phyloP scores from a whole-genome alignment of 2,329 filamentous ascomycete genomes.

The Tolypocladium tundrense region DNA sequence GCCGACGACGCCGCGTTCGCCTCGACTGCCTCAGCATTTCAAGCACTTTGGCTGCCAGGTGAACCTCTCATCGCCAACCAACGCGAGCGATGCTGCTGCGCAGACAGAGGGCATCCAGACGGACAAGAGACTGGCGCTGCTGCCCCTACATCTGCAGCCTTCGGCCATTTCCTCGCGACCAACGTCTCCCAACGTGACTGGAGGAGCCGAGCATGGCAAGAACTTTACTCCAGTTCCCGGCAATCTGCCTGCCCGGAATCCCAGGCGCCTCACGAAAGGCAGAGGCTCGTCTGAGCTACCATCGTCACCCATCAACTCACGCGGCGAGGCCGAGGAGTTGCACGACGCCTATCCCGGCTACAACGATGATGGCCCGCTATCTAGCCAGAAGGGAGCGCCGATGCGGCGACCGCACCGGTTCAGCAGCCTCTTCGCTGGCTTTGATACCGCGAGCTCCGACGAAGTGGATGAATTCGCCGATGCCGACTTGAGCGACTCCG shows the following conservation, averaged over 20 bases:
- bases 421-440: conserved; percentile 80
- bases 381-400: conserved; percentile 41
- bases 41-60: conserved; percentile 83
- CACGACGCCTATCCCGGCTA: conserved; percentile 66
- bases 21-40: conserved; percentile 66
- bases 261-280: conserved; percentile 40
- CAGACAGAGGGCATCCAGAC: conserved; percentile 90
- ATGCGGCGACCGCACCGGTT: conserved; percentile 63
- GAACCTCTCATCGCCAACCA: conserved; percentile 16
- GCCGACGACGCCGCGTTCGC: conserved; percentile 67
- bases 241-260: conserved; percentile 48
- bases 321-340: conserved; percentile 26
- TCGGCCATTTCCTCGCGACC: conserved; percentile 60
- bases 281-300: conserved; percentile 36
- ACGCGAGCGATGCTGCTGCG: conserved; percentile 31
- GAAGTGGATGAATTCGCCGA: conserved; percentile 55
- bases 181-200: conserved; percentile 36
- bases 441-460: conserved; percentile 61
- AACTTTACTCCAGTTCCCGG: conserved; percentile 42
- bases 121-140: conserved; percentile 62
- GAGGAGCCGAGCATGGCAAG: conserved; percentile 20
- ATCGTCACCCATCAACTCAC: conserved; percentile 33
- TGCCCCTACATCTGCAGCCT: conserved; percentile 70
- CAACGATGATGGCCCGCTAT: conserved; percentile 69
- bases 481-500: conserved; percentile 52